Percentiles rank a stretch among this genome's conserved stretches.
Conservation (phyloP, 441 rosid genomes). For the Sinapis alba region DNA sequence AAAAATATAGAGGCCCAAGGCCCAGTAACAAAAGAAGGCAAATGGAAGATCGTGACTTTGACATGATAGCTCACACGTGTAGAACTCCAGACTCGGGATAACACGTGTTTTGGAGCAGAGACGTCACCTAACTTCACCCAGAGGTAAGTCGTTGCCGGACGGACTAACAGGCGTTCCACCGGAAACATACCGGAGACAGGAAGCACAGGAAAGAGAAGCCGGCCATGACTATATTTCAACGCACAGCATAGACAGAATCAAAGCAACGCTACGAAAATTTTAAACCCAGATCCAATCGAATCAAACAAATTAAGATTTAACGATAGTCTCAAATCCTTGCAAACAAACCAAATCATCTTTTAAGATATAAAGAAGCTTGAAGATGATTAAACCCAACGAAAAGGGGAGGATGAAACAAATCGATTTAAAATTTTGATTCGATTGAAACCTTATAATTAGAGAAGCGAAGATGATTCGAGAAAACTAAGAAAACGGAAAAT, state of each 20-base stretch:
- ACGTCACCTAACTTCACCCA: background rate
- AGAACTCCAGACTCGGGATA: background rate
- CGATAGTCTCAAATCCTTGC: background rate
- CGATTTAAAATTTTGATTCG: background rate
- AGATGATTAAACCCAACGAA: background rate
- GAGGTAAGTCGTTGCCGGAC: background rate
- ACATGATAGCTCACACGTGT: background rate
- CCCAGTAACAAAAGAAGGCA: background rate
- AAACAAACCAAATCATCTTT: background rate
- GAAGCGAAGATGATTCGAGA: background rate
- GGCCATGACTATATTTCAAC: background rate
- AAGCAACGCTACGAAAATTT: background rate
- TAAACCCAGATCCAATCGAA: background rate
- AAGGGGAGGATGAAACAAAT: background rate
- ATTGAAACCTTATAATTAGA: background rate
- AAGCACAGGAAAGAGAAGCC: background rate
- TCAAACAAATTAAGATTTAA: too few relatives aligned
- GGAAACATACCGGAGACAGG: background rate
- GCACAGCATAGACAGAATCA: background rate
- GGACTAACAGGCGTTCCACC: background rate
- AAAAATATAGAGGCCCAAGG: background rate
- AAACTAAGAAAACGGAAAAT: background rate
- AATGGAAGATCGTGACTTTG: background rate
- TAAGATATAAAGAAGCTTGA: background rate
- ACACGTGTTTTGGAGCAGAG: background rate